A percentile compares a stretch with the other conserved stretches of the same genome.
Evolutionary conservation across 2,329 filamentous ascomycete genomes (phyloP).

Genomic region (Didymella glomerata): DNA sequence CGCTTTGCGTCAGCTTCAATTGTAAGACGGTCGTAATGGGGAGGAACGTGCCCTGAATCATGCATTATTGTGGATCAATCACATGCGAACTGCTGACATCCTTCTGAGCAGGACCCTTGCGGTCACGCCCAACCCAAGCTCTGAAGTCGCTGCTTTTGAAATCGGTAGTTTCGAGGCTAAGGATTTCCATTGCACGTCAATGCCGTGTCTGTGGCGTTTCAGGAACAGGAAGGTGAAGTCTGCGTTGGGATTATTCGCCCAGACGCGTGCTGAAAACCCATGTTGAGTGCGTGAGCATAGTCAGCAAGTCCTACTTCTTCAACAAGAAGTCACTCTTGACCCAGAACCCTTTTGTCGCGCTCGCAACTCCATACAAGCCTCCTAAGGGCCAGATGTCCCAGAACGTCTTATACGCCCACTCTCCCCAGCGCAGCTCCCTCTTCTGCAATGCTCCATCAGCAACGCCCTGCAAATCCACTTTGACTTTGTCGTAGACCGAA

Average conservation of each 20-base stretch:
- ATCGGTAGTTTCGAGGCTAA: neutral
- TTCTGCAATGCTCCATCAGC: conserved; percentile 23
- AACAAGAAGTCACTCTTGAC: conserved; percentile 46
- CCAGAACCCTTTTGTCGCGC: conserved; percentile 46
- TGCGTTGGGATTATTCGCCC: neutral
- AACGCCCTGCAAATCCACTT: conserved; percentile 54
- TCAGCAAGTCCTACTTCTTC: conserved; percentile 33
- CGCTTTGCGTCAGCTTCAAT: too few relatives aligned
- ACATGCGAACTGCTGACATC: neutral
- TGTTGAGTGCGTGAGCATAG: neutral
- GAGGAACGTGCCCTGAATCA: neutral
- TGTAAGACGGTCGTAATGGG: neutral
- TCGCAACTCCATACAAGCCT: conserved; percentile 52
- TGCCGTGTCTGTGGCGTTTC: neutral
- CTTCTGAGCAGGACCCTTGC: neutral
- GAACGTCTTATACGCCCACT: conserved; percentile 37
- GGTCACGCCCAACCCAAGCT: neutral
- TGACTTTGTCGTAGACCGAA: conserved; percentile 74
- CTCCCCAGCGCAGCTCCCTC: conserved; percentile 35
- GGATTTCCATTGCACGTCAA: conserved; percentile 4
- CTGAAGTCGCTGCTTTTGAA: conserved; percentile 2
- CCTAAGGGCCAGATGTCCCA: conserved; percentile 51
- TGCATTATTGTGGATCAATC: neutral
- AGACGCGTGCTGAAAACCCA: neutral
- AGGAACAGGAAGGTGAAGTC: conserved; percentile 4